These are phyloP conservation scores for Tetrahymena malaccensis DNA, from an alignment of 73 alveolate species.

Conservation along the genomic window DNA sequence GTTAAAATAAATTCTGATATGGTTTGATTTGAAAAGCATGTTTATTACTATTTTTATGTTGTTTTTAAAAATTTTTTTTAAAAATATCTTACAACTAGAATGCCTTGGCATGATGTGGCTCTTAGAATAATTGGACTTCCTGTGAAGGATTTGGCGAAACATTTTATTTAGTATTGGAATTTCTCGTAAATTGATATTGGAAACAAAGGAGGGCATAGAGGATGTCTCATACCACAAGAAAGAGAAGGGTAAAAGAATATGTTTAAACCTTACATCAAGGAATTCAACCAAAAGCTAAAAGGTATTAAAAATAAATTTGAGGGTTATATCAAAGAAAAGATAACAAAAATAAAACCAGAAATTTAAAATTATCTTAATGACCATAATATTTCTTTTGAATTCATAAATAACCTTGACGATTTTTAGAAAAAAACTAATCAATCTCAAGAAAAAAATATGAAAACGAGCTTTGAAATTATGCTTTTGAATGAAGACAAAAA, in stretches of 20 bases:
- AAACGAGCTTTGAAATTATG: not conserved
- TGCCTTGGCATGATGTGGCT: slow-evolving; percentile 94
- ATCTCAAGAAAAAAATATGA: not conserved
- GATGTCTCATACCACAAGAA: not conserved
- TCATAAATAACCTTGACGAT: not conserved
- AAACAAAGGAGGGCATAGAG: not conserved
- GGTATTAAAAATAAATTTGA: not conserved
- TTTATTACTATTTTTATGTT: too few relatives aligned
- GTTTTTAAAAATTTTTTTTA: too few relatives aligned
- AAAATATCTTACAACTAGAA: slow-evolving; percentile 11
- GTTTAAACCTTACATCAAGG: not conserved
- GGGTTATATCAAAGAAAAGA: not conserved
- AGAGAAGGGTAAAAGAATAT: not conserved
- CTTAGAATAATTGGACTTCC: slow-evolving; percentile 71
- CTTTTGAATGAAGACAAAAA: not conserved
- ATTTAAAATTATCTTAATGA: not conserved
- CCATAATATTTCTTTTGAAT: not conserved
- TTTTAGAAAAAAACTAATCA: not conserved
- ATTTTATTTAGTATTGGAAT: slow-evolving; percentile 90
- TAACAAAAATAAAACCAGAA: not conserved
- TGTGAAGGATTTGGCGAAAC: slow-evolving; percentile 84
- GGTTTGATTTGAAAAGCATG: too few relatives aligned
- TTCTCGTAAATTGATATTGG: not conserved
- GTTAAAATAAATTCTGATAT: too few relatives aligned
- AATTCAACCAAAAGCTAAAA: not conserved